Evolutionary conservation across 441 rosid genomes (phyloP), one percentile per base, ranked within the genome.

Genomic region (Populus hybrid): DNA sequence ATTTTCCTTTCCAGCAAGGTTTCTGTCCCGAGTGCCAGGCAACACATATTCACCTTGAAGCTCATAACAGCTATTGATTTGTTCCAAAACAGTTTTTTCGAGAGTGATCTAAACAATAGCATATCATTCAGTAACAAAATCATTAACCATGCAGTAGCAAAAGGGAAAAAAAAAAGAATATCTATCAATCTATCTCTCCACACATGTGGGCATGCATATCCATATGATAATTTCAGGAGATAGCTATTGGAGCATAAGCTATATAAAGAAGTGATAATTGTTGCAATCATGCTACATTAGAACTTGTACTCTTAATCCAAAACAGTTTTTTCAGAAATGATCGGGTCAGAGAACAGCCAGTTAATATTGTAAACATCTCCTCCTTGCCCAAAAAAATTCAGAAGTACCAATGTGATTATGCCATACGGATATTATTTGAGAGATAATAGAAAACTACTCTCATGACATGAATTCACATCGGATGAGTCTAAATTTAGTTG

Each of bases 21-120:
- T 90, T 71, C 97, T 90, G 79, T 96, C 99, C 70, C 99, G 90
- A 77, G 91, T 88, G 40, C 99, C 98, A 75, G 99, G 99, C 70
- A 96, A 87, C 70, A 96, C 99, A 89, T 96, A 96, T 89, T 96
- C 99, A 20, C 98, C 99, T 90, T 96, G 99, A 89, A 96, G 97
- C 94, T 96, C 99, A 87, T 96, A 96, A 69, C 92, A 88, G 85
- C 99, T 96, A 83, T 86, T 89, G 80, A 82, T 83, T 90, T 94
- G 99, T 79, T 96, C 98, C 84, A 96, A 79, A 84, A 96, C 84
- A 85, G 97, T 88, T 89, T 94, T 96, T 85, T 96, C 99, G 81
- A 96, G 87, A 57, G 94, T 94, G 84, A 96, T 92, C 99, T 96
- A 69, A 35, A 54, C 32, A 64, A 64, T 18, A 73, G 34, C 26